phyloP scores from a whole-genome alignment of 441 rosid genomes.

The Brassica balearica region DNA sequence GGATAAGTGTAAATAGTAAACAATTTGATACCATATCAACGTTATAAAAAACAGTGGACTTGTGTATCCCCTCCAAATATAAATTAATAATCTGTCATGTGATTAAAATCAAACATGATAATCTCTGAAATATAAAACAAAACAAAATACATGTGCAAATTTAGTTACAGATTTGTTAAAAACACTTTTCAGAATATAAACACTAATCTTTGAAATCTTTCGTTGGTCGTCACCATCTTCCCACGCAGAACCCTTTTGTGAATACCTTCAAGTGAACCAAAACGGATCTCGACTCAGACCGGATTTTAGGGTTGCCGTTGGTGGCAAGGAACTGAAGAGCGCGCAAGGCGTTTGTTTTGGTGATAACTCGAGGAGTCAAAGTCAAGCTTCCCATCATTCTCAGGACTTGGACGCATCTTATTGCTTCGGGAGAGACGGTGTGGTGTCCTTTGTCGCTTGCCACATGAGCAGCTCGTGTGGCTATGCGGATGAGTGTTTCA shows the following conservation, averaged over 20 bases:
- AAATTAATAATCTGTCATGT: too few species aligned
- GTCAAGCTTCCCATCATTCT: slow-evolving; percentile 27
- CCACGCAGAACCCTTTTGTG: not conserved
- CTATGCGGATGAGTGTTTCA: not conserved
- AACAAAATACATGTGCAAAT: too few species aligned
- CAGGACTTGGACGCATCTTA: slow-evolving; percentile 14
- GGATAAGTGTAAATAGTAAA: too few species aligned
- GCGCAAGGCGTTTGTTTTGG: not conserved
- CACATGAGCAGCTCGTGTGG: slow-evolving; percentile 22
- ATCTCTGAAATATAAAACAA: too few species aligned
- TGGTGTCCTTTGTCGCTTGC: slow-evolving; percentile 29
- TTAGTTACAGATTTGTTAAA: not conserved
- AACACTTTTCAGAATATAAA: not conserved
- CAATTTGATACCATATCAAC: too few species aligned
- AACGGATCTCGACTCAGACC: slow-evolving; percentile 22
- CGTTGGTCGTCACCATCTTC: not conserved
- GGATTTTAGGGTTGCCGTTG: slow-evolving; percentile 41
- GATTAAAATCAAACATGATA: too few species aligned
- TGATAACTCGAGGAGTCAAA: slow-evolving; percentile 17
- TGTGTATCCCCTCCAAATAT: too few species aligned
- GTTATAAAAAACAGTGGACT: too few species aligned
- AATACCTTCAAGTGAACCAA: slow-evolving; percentile 16
- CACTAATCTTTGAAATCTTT: not conserved
- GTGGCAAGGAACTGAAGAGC: slow-evolving; percentile 2
- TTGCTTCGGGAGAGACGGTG: slow-evolving; percentile 37